Conservation (phyloP, 1,284 basidiomycete genomes). For the Apiotrichum sp. region DNA sequence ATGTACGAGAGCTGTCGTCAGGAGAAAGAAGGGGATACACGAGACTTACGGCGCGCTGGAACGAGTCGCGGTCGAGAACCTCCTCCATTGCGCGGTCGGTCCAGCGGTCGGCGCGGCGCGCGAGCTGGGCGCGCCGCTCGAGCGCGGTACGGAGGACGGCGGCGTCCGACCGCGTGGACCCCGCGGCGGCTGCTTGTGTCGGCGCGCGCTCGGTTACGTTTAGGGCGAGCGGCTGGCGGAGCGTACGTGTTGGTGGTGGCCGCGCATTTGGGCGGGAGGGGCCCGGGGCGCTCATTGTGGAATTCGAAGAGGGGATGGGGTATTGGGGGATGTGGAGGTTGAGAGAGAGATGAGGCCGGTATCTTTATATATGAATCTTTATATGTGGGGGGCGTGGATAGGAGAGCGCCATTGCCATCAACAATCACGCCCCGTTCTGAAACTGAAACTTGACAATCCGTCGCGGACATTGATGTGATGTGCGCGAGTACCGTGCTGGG, state of each 20-base stretch:
- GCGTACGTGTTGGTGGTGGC: slow-evolving; percentile 2
- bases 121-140: slow-evolving; percentile 4
- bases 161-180: background rate
- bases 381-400: too few relatives aligned
- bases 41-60: slow-evolving; percentile 13
- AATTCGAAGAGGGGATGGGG: background rate
- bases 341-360: too few relatives aligned
- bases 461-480: too few relatives aligned
- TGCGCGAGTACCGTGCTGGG: too few relatives aligned
- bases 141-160: slow-evolving; percentile 6
- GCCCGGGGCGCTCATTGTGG: too few relatives aligned
- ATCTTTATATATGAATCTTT: too few relatives aligned
- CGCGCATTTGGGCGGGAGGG: too few relatives aligned
- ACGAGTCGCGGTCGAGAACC: slow-evolving; percentile 4
- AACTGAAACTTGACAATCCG: too few relatives aligned
- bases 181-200: background rate
- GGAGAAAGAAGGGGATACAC: background rate
- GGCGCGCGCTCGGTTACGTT: background rate
- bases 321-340: too few relatives aligned
- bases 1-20: slow-evolving; percentile 17
- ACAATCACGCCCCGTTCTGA: too few relatives aligned
- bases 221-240: background rate
- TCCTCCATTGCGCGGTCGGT: slow-evolving; percentile 18
- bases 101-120: slow-evolving; percentile 15
- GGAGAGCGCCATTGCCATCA: too few relatives aligned